These are phyloP conservation scores for Wickerhamomyces sydowiorum DNA, from an alignment of 805 yeast genomes.

Conservation along the genomic window DNA sequence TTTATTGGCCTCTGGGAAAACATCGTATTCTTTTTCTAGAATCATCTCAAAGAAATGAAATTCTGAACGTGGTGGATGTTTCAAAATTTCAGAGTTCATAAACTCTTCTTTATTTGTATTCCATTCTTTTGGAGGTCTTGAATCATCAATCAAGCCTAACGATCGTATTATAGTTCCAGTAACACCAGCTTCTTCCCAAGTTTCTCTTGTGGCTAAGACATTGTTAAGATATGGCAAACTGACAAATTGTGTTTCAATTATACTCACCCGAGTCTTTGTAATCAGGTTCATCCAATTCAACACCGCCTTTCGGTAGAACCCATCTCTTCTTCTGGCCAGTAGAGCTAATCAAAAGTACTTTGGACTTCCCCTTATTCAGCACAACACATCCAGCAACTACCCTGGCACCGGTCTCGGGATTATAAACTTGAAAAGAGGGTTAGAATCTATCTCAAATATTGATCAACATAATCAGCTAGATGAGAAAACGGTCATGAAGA, in stretches of 20 bases:
- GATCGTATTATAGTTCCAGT: constrained; percentile 51
- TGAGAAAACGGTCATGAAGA: no score
- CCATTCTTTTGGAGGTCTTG: constrained; percentile 44
- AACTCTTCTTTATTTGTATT: constrained; percentile 20
- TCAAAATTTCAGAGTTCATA: constrained; percentile 22
- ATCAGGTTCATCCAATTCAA: constrained; percentile 71
- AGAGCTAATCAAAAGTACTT: constrained; percentile 77
- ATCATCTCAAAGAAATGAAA: constrained; percentile 82
- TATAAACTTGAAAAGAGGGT: constrained; percentile 38
- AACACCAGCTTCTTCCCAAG: constrained; percentile 98
- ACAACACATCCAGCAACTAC: constrained; percentile 92
- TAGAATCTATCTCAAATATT: neutral
- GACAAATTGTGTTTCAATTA: neutral
- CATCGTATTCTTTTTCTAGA: constrained; percentile 45
- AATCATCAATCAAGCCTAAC: constrained; percentile 65
- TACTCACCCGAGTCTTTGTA: neutral
- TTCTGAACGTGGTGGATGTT: constrained; percentile 68
- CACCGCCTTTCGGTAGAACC: constrained; percentile 96
- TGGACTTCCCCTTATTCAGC: constrained; percentile 45
- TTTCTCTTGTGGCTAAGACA: constrained; percentile 66
- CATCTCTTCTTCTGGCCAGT: constrained; percentile 62
- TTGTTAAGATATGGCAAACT: constrained; percentile 19
- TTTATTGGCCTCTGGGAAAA: constrained; percentile 69
- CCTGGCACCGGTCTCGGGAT: constrained; percentile 63
- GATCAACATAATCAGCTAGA: neutral